These are phyloP conservation scores for Setomelanomma holmii DNA, from an alignment of 2,329 filamentous ascomycete species.

Conservation along the genomic window DNA sequence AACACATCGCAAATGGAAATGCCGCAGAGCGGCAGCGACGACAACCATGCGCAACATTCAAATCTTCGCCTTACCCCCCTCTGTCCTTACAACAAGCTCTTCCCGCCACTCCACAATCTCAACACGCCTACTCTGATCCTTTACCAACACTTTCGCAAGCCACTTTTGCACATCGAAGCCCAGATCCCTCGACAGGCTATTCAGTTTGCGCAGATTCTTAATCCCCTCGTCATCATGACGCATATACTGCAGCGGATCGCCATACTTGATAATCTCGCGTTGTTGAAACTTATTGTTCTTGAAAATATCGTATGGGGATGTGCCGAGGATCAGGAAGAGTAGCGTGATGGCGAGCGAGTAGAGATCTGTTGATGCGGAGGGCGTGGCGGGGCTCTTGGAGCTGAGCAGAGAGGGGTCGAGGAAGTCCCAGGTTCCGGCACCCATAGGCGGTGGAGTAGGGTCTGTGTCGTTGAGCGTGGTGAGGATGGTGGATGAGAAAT, in stretches of 20 bases:
- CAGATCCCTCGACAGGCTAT: slow-evolving; percentile 30
- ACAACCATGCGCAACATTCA: background rate
- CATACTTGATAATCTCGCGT: slow-evolving; percentile 54
- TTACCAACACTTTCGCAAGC: slow-evolving; percentile 48
- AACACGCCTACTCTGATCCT: slow-evolving; percentile 33
- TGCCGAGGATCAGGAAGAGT: slow-evolving; percentile 52
- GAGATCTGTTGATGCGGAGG: slow-evolving; percentile 49
- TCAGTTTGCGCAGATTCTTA: slow-evolving; percentile 34
- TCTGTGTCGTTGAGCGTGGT: slow-evolving; percentile 9
- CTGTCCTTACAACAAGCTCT: slow-evolving; percentile 16
- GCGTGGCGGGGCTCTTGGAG: slow-evolving; percentile 26
- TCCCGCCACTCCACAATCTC: slow-evolving; percentile 41
- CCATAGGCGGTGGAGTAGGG: slow-evolving; percentile 35
- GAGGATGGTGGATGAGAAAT: slow-evolving; percentile 52
- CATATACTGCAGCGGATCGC: slow-evolving; percentile 50
- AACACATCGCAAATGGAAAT: too few relatives aligned
- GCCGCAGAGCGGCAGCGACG: too few relatives aligned
- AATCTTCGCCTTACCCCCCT: background rate
- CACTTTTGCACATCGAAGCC: slow-evolving; percentile 43
- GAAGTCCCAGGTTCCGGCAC: slow-evolving; percentile 57
- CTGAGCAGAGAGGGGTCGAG: slow-evolving; percentile 48
- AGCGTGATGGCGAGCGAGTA: slow-evolving; percentile 56
- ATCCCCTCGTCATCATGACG: slow-evolving; percentile 44
- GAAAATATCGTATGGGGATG: slow-evolving; percentile 51
- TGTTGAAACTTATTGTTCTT: slow-evolving; percentile 51